phyloP scores from a whole-genome alignment of 1,284 basidiomycete genomes.

The Waitea zeae region DNA sequence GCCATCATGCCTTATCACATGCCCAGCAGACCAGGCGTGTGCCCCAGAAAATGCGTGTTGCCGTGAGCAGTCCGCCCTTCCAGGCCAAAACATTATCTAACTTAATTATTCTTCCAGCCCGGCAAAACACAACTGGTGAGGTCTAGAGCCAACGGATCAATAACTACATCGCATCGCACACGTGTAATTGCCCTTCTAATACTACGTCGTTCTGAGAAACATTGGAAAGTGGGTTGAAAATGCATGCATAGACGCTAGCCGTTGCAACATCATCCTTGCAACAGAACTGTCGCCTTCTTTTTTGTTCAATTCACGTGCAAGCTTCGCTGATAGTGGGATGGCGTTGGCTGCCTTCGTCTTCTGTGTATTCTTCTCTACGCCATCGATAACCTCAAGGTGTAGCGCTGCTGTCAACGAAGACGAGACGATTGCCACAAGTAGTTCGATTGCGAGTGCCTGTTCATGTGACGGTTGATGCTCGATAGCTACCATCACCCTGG shows the following conservation, averaged over 20 bases:
- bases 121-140: too few species aligned
- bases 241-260: conserved; percentile 37
- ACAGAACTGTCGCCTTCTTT: conserved; percentile 14
- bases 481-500: too few species aligned
- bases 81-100: conserved; percentile 1
- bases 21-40: conserved; percentile 48
- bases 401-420: conserved; percentile 45
- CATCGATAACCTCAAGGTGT: conserved; percentile 55
- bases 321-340: conserved; percentile 30
- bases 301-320: conserved; percentile 38
- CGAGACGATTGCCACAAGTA: conserved; percentile 41
- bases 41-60: conserved; percentile 65
- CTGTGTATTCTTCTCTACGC: too few species aligned
- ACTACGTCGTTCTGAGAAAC: conserved; percentile 16
- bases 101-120: conserved; percentile 22
- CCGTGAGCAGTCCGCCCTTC: conserved; percentile 29
- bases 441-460: conserved; percentile 36
- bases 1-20: conserved; percentile 20
- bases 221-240: conserved; percentile 60
- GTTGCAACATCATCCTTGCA: conserved; percentile 34
- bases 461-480: conserved; percentile 24
- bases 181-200: background rate
- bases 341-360: conserved; percentile 24
- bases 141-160: conserved; percentile 15
- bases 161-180: background rate